Conservation (phyloP, 75 land plant genomes). For the Isoetes taiwanensis region DNA sequence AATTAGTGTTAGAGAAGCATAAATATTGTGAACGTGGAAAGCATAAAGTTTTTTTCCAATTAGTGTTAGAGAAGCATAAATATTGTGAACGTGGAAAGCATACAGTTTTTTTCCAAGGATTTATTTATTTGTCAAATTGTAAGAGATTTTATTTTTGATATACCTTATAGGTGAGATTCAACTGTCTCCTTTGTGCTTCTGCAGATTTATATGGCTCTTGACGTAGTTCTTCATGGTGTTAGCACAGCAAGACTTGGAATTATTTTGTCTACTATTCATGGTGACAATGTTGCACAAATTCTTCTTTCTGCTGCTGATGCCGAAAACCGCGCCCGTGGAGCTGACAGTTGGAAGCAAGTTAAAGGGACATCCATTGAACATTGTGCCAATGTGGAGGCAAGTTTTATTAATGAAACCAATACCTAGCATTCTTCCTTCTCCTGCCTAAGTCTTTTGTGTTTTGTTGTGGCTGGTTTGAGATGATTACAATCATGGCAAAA, state of each 20-base stretch:
- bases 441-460: too few relatives aligned
- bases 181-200: neutral
- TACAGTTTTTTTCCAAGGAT: neutral
- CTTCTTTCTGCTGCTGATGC: conserved; percentile 67
- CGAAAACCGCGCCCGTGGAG: conserved; percentile 71
- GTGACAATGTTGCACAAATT: conserved; percentile 76
- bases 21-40: too few relatives aligned
- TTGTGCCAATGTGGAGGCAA: conserved; percentile 41
- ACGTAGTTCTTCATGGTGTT: conserved; percentile 77
- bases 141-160: too few relatives aligned
- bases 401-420: too few relatives aligned
- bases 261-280: conserved; percentile 67
- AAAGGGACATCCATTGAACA: conserved; percentile 45
- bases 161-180: too few relatives aligned
- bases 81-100: neutral
- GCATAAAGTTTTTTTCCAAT: too few relatives aligned
- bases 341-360: conserved; percentile 54
- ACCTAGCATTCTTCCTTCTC: too few relatives aligned
- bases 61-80: too few relatives aligned
- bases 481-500: too few relatives aligned
- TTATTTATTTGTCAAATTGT: too few relatives aligned
- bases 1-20: too few relatives aligned
- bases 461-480: too few relatives aligned
- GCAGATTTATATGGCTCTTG: conserved; percentile 73
- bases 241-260: conserved; percentile 58